Evolutionary conservation across 2,329 filamentous ascomycete species (phyloP).

Genomic region (Sporothrix pallida): DNA sequence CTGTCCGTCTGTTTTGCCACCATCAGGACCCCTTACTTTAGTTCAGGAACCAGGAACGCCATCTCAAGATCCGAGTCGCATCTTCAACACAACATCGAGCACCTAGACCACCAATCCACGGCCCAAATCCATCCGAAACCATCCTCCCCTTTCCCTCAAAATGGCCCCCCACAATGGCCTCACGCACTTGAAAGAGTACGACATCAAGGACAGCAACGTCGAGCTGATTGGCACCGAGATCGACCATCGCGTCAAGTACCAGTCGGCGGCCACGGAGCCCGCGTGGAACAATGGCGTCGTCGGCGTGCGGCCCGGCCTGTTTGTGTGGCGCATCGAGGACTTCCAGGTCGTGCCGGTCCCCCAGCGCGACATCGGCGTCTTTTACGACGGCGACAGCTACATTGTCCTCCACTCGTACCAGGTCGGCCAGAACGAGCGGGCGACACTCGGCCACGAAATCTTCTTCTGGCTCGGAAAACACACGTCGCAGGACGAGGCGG

Average conservation of each 20-base stretch:
- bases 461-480: slow-evolving; percentile 73
- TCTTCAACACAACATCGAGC: not conserved
- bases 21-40: slow-evolving; percentile 3
- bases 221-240: slow-evolving; percentile 68
- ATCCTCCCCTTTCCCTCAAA: not conserved
- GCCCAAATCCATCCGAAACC: not conserved
- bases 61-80: not conserved
- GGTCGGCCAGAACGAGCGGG: slow-evolving; percentile 32
- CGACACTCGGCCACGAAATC: slow-evolving; percentile 63
- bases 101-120: not conserved
- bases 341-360: slow-evolving; percentile 70
- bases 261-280: slow-evolving; percentile 67
- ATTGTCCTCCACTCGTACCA: slow-evolving; percentile 65
- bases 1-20: too few species aligned
- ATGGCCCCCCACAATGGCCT: slow-evolving; percentile 69
- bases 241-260: slow-evolving; percentile 71
- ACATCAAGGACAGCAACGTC: slow-evolving; percentile 72
- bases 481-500: slow-evolving; percentile 71
- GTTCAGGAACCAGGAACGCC: slow-evolving; percentile 14
- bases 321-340: slow-evolving; percentile 70
- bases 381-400: slow-evolving; percentile 72
- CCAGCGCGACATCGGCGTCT: slow-evolving; percentile 60
- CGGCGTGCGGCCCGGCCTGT: slow-evolving; percentile 59
- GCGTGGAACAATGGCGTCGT: slow-evolving; percentile 68
- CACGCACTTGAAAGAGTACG: slow-evolving; percentile 67